Conservation (phyloP, 1,139 yeast genomes). For the Wickerhamomyces sp. region DNA sequence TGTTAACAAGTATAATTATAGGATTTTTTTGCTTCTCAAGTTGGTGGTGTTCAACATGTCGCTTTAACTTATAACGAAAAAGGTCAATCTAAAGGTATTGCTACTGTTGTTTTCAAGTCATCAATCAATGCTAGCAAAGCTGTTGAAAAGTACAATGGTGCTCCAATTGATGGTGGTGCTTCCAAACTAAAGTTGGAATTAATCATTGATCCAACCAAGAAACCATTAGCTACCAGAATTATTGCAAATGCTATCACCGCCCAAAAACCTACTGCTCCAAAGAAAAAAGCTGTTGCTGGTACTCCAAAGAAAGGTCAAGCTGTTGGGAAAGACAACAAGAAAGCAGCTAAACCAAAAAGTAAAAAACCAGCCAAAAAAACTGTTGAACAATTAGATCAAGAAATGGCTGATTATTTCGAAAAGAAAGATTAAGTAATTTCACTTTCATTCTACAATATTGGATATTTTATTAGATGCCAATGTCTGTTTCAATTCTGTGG, state of each 20-base stretch:
- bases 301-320: slow-evolving; percentile 19
- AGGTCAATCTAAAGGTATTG: slow-evolving; percentile 90
- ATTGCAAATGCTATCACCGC: slow-evolving; percentile 40
- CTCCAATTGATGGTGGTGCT: slow-evolving; percentile 88
- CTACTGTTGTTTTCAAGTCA: slow-evolving; percentile 73
- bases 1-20: slow-evolving; percentile 28
- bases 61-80: slow-evolving; percentile 76
- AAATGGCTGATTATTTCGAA: slow-evolving; percentile 83
- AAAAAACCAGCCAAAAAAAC: slow-evolving; percentile 60
- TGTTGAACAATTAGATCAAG: slow-evolving; percentile 87
- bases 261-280: slow-evolving; percentile 20
- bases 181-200: slow-evolving; percentile 76
- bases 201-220: slow-evolving; percentile 78
- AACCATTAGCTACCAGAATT: slow-evolving; percentile 72
- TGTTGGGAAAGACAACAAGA: slow-evolving; percentile 25
- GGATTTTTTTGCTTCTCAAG: slow-evolving; percentile 86
- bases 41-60: slow-evolving; percentile 78
- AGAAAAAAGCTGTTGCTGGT: slow-evolving; percentile 14
- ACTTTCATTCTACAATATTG: slow-evolving; percentile 1
- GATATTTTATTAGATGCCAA: background rate
- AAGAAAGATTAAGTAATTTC: slow-evolving; percentile 25
- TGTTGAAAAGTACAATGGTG: slow-evolving; percentile 82
- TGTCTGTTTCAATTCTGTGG: background rate
- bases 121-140: slow-evolving; percentile 70
- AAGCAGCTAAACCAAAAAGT: slow-evolving; percentile 31